Evolutionary conservation across 306 rosid genomes (phyloP).

Genomic region (Vigna nakashimae): DNA sequence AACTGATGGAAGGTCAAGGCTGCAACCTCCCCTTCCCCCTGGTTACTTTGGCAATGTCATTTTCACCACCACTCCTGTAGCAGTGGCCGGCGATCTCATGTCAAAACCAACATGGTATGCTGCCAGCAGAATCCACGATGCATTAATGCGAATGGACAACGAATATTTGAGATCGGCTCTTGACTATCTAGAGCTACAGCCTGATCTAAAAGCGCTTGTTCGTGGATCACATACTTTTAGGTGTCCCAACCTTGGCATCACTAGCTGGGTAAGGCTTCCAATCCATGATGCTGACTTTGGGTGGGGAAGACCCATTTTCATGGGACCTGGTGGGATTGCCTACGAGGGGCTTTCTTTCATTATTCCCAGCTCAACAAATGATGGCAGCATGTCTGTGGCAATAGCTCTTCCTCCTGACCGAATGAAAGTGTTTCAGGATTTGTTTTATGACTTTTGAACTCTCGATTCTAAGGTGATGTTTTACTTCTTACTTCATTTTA

Average conservation of each 20-base stretch:
- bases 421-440: conserved; percentile 62
- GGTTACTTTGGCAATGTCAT: conserved; percentile 92
- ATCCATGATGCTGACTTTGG: conserved; percentile 94
- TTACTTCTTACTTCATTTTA: not conserved
- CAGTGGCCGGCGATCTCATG: conserved; percentile 68
- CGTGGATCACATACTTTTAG: conserved; percentile 81
- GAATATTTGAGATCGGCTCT: conserved; percentile 83
- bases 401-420: conserved; percentile 61
- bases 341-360: conserved; percentile 80
- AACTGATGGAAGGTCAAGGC: conserved; percentile 82
- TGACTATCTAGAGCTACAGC: conserved; percentile 84
- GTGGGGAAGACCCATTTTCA: conserved; percentile 92
- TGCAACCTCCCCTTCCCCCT: conserved; percentile 79
- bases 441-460: conserved; percentile 59
- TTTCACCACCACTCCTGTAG: conserved; percentile 78
- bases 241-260: conserved; percentile 93
- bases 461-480: conserved; percentile 38
- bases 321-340: conserved; percentile 96
- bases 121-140: conserved; percentile 74
- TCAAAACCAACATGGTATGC: conserved; percentile 83
- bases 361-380: conserved; percentile 68
- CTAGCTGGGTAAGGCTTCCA: conserved; percentile 89
- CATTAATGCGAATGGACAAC: conserved; percentile 69
- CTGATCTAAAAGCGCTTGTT: conserved; percentile 76
- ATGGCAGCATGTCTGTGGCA: conserved; percentile 69